A percentile compares a stretch with the other conserved stretches of the same genome.
Evolutionary conservation across 805 yeast species (phyloP).

Genomic region (Schwanniomyces pseudopolymorphus): DNA sequence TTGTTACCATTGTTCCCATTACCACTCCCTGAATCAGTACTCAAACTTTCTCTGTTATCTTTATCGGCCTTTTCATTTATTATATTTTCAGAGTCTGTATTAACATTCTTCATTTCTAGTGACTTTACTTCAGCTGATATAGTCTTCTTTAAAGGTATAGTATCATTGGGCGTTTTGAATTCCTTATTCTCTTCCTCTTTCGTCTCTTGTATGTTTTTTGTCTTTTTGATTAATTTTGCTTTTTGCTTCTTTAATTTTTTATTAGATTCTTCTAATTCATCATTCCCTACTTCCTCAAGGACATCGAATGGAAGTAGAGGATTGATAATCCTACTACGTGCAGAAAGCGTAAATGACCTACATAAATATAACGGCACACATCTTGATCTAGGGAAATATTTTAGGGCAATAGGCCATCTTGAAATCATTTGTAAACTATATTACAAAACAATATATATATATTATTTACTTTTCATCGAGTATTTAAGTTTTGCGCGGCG

Average conservation of each 20-base stretch:
- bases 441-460: too few relatives aligned
- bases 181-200: conserved; percentile 7
- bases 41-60: not conserved
- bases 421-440: not conserved
- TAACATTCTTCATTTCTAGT: conserved; percentile 2
- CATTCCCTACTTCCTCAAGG: conserved; percentile 33
- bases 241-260: conserved; percentile 27
- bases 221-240: conserved; percentile 22
- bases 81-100: not conserved
- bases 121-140: conserved; percentile 4
- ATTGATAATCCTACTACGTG: conserved; percentile 18
- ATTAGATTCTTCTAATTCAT: conserved; percentile 27
- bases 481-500: too few relatives aligned
- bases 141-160: conserved; percentile 10
- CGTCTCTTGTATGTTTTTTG: conserved; percentile 12
- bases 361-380: not conserved
- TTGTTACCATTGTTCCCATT: conserved; percentile 6
- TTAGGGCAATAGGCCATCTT: not conserved
- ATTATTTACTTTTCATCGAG: too few relatives aligned
- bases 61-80: not conserved
- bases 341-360: not conserved
- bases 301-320: conserved; percentile 45
- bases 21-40: conserved; percentile 5
- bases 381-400: not conserved
- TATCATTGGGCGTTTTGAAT: conserved; percentile 8